Conservation (phyloP, 495 filamentous ascomycete genomes). For the Aspergillus sparsus region DNA sequence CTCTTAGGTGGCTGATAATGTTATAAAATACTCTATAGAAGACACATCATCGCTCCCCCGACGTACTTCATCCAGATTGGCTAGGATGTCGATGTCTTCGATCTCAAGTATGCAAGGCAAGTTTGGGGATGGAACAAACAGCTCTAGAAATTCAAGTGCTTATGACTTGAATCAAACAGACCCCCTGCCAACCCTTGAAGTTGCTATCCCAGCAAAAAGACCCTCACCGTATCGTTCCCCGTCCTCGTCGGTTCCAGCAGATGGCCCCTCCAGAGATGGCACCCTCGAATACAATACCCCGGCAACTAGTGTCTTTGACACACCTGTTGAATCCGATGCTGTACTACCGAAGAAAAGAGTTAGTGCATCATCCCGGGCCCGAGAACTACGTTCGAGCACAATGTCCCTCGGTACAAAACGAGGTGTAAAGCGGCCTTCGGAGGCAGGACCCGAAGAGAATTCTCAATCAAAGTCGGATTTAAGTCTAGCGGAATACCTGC, state of each 20-base stretch:
- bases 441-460: conserved; percentile 31
- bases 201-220: conserved; percentile 44
- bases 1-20: background rate
- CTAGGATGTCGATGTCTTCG: conserved; percentile 30
- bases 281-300: conserved; percentile 71
- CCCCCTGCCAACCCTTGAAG: conserved; percentile 27
- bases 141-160: background rate
- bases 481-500: conserved; percentile 58
- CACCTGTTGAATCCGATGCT: conserved; percentile 49
- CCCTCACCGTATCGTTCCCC: conserved; percentile 28
- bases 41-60: conserved; percentile 18
- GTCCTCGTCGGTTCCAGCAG: conserved; percentile 36
- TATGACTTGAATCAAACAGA: conserved; percentile 3
- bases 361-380: conserved; percentile 44
- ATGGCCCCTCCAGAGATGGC: conserved; percentile 40
- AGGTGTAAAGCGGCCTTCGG: conserved; percentile 38
- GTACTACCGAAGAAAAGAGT: conserved; percentile 34
- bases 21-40: background rate
- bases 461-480: conserved; percentile 48
- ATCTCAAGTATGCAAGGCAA: conserved; percentile 15
- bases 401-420: conserved; percentile 34
- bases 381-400: conserved; percentile 42
- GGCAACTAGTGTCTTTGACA: conserved; percentile 68
- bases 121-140: background rate
- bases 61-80: conserved; percentile 30